Evolutionary conservation across 2,329 filamentous ascomycete genomes (phyloP).

Genomic region (Sporothrix mexicana): DNA sequence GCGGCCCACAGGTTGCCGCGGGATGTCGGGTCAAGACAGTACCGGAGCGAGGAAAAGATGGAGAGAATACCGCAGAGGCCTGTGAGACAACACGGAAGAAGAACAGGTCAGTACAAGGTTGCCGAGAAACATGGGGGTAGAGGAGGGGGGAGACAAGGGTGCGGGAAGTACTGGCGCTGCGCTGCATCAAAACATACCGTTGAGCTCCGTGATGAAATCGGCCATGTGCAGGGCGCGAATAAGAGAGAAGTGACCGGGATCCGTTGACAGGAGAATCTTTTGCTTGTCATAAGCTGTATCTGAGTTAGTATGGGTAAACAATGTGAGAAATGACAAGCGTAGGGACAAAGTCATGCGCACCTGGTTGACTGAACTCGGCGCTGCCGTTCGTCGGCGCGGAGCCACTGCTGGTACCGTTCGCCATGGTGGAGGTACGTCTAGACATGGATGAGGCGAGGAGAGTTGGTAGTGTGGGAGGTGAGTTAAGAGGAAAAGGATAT

Average conservation of each 20-base stretch:
- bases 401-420: conserved; percentile 35
- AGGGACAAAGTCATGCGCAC: conserved; percentile 2
- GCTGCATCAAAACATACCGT: conserved; percentile 57
- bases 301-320: background rate
- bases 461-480: background rate
- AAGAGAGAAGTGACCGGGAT: conserved; percentile 75
- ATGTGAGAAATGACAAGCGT: background rate
- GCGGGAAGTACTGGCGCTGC: background rate
- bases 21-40: conserved; percentile 75
- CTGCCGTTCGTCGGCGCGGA: conserved; percentile 10
- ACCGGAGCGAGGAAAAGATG: conserved; percentile 91
- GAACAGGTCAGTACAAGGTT: background rate
- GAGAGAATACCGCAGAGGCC: conserved; percentile 91
- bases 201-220: conserved; percentile 82
- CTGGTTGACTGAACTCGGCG: conserved; percentile 27
- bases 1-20: conserved; percentile 78
- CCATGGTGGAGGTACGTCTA: conserved; percentile 35
- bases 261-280: conserved; percentile 71
- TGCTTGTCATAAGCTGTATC: conserved; percentile 68
- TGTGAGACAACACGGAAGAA: conserved; percentile 1
- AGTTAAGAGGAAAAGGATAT: background rate
- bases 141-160: conserved; percentile 42
- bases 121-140: background rate
- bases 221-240: conserved; percentile 76
- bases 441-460: conserved; percentile 35